phyloP scores from a whole-genome alignment of 2,329 filamentous ascomycete species.

The Aspergillus sp. region DNA sequence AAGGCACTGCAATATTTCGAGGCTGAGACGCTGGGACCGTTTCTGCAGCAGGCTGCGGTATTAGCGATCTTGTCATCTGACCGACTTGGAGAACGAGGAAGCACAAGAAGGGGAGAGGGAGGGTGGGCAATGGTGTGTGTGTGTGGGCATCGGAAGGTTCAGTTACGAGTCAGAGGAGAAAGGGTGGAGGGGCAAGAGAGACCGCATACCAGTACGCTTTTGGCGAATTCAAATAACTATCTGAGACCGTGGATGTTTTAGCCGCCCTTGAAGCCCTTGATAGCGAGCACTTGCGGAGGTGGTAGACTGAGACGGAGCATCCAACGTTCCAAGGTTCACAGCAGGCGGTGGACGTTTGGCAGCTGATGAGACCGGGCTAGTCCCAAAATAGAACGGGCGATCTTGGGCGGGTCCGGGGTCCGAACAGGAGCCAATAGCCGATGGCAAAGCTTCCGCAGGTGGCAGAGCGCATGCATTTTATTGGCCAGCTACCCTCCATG shows the following conservation, averaged over 20 bases:
- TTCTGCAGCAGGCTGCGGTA: slow-evolving; percentile 19
- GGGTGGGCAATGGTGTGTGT: slow-evolving; percentile 7
- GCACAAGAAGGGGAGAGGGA: slow-evolving; percentile 4
- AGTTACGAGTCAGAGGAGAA: not conserved
- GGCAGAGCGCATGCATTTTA: slow-evolving; percentile 14
- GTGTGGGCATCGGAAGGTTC: not conserved
- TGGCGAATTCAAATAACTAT: not conserved
- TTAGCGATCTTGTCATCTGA: slow-evolving; percentile 22
- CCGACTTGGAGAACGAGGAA: slow-evolving; percentile 4
- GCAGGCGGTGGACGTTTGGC: slow-evolving; percentile 5
- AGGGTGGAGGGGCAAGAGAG: not conserved
- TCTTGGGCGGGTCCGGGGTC: not conserved
- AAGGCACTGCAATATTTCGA: slow-evolving; percentile 13
- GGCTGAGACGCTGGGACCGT: slow-evolving; percentile 16
- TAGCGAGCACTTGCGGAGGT: not conserved
- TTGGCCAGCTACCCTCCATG: slow-evolving; percentile 15
- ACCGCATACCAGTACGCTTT: slow-evolving; percentile 14
- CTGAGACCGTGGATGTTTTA: slow-evolving; percentile 1
- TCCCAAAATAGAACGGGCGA: slow-evolving; percentile 16
- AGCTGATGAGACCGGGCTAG: slow-evolving; percentile 10
- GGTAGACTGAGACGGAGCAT: slow-evolving; percentile 1
- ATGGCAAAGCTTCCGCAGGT: not conserved
- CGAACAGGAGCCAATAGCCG: slow-evolving; percentile 9
- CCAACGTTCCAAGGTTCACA: slow-evolving; percentile 6
- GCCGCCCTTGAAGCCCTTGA: not conserved